Percentiles rank a stretch among this genome's conserved stretches.
phyloP scores from a whole-genome alignment of 306 rosid species.

The Ziziphus jujuba region DNA sequence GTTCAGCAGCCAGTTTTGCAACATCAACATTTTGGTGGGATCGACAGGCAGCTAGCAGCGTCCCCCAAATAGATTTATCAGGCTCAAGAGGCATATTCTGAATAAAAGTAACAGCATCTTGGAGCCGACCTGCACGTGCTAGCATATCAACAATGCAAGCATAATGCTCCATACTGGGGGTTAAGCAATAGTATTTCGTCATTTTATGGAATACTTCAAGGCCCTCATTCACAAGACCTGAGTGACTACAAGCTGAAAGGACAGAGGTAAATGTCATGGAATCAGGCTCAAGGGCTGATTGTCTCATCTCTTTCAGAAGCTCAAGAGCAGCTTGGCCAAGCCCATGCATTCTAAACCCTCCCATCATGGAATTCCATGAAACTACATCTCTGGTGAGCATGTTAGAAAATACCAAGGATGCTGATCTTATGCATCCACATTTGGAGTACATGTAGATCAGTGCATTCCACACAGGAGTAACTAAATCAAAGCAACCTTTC shows the following conservation, averaged over 20 bases:
- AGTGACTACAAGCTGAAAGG: conserved; percentile 54
- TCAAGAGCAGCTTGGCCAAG: conserved; percentile 39
- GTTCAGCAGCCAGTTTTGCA: conserved; percentile 45
- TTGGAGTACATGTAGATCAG: conserved; percentile 44
- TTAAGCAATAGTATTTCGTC: conserved; percentile 36
- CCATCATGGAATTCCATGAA: conserved; percentile 51
- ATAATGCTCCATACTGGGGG: conserved; percentile 42
- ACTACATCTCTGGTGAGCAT: conserved; percentile 39
- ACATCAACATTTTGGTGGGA: conserved; percentile 43
- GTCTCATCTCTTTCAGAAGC: conserved; percentile 43
- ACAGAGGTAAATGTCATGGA: conserved; percentile 46
- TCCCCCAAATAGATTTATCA: conserved; percentile 50
- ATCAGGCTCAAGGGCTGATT: conserved; percentile 28
- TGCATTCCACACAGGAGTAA: conserved; percentile 39
- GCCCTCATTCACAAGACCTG: conserved; percentile 52
- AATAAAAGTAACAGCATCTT: conserved; percentile 47
- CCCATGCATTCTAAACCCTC: conserved; percentile 52
- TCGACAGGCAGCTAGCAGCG: conserved; percentile 50
- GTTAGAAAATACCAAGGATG: conserved; percentile 40
- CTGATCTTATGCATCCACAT: conserved; percentile 40
- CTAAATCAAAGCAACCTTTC: conserved; percentile 20
- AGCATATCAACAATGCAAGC: conserved; percentile 52
- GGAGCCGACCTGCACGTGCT: conserved; percentile 39
- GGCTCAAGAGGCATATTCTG: conserved; percentile 36
- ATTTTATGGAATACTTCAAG: conserved; percentile 42